phyloP scores from a whole-genome alignment of 2,329 filamentous ascomycete genomes.

The Uncinocarpus reesii region DNA sequence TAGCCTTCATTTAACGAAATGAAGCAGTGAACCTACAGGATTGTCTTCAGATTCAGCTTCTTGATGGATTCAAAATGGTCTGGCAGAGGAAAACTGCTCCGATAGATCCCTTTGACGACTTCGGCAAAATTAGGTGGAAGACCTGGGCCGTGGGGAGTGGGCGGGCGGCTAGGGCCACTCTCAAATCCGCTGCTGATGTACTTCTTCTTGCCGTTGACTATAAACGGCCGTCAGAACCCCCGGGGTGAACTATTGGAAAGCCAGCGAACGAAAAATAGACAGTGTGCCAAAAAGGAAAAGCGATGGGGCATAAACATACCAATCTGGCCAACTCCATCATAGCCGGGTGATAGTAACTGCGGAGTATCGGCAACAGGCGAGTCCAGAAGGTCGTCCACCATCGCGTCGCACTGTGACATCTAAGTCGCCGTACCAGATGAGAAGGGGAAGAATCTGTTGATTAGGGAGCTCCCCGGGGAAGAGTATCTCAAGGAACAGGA shows the following conservation, averaged over 20 bases:
- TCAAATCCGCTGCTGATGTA: slow-evolving; percentile 14
- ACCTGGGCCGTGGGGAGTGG: slow-evolving; percentile 26
- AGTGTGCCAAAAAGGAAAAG: neutral
- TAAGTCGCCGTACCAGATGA: neutral
- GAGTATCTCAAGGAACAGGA: neutral
- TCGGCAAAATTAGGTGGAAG: slow-evolving; percentile 65
- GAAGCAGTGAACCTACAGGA: slow-evolving; percentile 49
- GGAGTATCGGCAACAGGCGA: neutral
- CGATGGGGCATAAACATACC: slow-evolving; percentile 1
- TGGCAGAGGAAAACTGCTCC: slow-evolving; percentile 66
- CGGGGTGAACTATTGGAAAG: neutral
- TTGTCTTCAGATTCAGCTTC: slow-evolving; percentile 61
- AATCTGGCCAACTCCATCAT: slow-evolving; percentile 3
- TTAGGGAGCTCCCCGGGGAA: neutral
- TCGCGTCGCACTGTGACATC: neutral
- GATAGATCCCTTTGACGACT: slow-evolving; percentile 64
- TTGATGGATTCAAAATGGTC: slow-evolving; percentile 62
- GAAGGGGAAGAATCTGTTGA: neutral
- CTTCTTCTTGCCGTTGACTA: slow-evolving; percentile 11
- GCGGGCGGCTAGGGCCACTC: slow-evolving; percentile 21
- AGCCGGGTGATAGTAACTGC: neutral
- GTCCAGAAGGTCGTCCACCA: neutral
- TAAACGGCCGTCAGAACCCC: neutral
- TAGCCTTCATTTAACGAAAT: slow-evolving; percentile 10
- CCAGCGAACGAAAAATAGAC: no score